These are phyloP conservation scores for Torrubiellomyces zombiae DNA, from an alignment of 2,329 filamentous ascomycete genomes.

Conservation along the genomic window DNA sequence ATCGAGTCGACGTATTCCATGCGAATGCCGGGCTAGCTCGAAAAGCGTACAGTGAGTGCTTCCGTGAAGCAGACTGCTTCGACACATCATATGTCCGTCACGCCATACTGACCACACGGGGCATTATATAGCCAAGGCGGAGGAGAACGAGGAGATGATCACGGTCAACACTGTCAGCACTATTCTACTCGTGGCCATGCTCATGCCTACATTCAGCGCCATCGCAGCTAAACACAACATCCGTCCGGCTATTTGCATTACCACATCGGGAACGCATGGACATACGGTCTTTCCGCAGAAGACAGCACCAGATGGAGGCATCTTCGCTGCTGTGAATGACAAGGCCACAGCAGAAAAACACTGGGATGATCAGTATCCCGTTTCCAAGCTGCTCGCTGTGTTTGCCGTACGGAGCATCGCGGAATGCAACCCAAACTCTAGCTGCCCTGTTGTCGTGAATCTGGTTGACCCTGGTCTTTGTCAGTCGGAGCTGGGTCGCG, in stretches of 20 bases:
- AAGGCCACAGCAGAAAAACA: constrained; percentile 2
- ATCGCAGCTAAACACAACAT: constrained; percentile 11
- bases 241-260: constrained; percentile 12
- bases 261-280: constrained; percentile 11
- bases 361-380: constrained; percentile 9
- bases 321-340: constrained; percentile 14
- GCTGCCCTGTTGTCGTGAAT: constrained; percentile 26
- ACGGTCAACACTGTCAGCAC: constrained; percentile 37
- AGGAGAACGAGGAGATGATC: constrained; percentile 30
- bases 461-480: constrained; percentile 36
- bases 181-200: constrained; percentile 28
- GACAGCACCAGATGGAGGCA: constrained; percentile 7
- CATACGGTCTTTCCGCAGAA: constrained; percentile 12
- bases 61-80: no score
- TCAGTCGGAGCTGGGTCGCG: constrained; percentile 26
- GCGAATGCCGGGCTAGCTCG: constrained; percentile 23
- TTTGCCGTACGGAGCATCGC: constrained; percentile 10
- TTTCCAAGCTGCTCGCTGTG: constrained; percentile 17
- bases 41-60: constrained; percentile 8
- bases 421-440: background rate
- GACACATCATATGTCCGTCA: no score
- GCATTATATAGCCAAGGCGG: no score
- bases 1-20: constrained; percentile 25
- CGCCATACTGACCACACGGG: no score
- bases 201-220: constrained; percentile 33